Evolutionary conservation across 2,329 filamentous ascomycete species (phyloP).

Genomic region (Lasiodiplodia citricola): DNA sequence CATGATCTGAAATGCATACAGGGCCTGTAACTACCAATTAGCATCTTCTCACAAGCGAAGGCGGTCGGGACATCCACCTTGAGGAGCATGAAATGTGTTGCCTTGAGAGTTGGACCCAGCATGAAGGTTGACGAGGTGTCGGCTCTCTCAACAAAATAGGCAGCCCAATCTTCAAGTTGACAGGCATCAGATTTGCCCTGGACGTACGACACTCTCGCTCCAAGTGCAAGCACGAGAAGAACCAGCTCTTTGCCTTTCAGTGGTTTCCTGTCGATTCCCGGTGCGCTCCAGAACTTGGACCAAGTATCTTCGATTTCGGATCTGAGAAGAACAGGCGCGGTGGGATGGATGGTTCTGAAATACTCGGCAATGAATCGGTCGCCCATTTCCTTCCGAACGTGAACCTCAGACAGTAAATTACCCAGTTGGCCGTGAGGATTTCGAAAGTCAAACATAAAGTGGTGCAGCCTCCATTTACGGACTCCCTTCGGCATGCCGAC

Average conservation of each 20-base stretch:
- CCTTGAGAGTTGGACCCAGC: neutral
- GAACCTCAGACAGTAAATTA: neutral
- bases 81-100: neutral
- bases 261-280: constrained; percentile 32
- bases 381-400: constrained; percentile 1
- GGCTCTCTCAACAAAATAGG: constrained; percentile 59
- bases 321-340: constrained; percentile 38
- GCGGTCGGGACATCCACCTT: neutral
- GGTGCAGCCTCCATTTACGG: neutral
- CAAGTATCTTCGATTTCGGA: constrained; percentile 49
- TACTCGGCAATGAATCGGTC: constrained; percentile 5
- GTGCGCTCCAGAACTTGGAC: constrained; percentile 34
- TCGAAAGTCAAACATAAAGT: constrained; percentile 1
- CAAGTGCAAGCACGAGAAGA: constrained; percentile 35
- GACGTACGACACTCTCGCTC: constrained; percentile 59
- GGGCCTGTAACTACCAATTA: neutral
- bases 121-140: neutral
- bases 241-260: constrained; percentile 40
- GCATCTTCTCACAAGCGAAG: neutral
- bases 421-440: neutral
- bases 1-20: constrained; percentile 6
- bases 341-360: constrained; percentile 1
- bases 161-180: constrained; percentile 85
- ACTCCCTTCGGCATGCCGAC: constrained; percentile 4
- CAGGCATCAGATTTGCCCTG: constrained; percentile 66